These are phyloP conservation scores for Takashimella tepidaria DNA, from an alignment of 1,284 basidiomycete genomes.

Conservation along the genomic window DNA sequence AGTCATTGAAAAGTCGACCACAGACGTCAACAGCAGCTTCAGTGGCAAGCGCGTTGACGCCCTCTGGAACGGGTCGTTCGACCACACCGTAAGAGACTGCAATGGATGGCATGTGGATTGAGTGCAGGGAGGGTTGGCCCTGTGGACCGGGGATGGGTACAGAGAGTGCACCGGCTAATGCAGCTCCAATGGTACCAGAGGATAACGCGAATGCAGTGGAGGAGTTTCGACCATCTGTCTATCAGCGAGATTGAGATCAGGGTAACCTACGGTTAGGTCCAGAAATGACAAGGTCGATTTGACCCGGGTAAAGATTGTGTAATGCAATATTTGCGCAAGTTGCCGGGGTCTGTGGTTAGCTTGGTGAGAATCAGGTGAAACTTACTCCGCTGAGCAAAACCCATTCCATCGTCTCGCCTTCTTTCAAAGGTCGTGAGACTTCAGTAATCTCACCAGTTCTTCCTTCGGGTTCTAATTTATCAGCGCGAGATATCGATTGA, in stretches of 20 bases:
- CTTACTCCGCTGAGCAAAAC: constrained; percentile 76
- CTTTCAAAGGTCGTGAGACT: constrained; percentile 60
- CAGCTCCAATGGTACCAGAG: constrained; percentile 85
- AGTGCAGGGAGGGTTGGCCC: constrained; percentile 47
- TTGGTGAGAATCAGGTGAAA: neutral
- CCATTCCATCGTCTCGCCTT: constrained; percentile 79
- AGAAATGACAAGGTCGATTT: constrained; percentile 69
- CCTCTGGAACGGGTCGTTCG: constrained; percentile 60
- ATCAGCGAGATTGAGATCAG: neutral
- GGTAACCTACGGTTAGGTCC: constrained; percentile 49
- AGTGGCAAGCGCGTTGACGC: constrained; percentile 64
- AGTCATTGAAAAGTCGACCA: constrained; percentile 67
- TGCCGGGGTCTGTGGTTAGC: constrained; percentile 65
- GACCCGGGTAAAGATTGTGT: constrained; percentile 74
- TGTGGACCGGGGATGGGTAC: constrained; percentile 70
- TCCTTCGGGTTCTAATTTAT: constrained; percentile 55
- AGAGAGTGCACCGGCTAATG: constrained; percentile 78
- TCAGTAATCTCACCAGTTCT: constrained; percentile 61
- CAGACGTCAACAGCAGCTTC: constrained; percentile 63
- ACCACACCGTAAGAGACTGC: constrained; percentile 84
- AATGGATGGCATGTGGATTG: constrained; percentile 54
- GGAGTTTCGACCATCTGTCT: constrained; percentile 64
- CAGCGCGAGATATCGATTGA: constrained; percentile 8
- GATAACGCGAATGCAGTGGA: constrained; percentile 78
- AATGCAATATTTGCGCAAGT: constrained; percentile 84